Evolutionary conservation across 129 eudicot species (phyloP), one percentile per base, ranked within the genome.

Genomic region (Ambrosia artemisiifolia): DNA sequence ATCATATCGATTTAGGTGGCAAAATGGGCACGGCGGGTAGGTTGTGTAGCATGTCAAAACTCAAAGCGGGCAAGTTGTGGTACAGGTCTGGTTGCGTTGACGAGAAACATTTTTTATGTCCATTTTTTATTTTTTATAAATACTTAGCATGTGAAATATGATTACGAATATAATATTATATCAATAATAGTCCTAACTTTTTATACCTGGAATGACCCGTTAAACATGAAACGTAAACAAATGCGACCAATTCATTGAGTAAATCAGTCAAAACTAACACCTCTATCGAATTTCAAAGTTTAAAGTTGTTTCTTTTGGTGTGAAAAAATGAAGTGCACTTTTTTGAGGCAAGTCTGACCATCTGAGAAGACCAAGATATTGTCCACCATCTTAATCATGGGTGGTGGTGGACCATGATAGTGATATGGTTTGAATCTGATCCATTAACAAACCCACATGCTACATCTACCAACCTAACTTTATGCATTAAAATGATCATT

Each of bases 371-470:
- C 44, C 44, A 40, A 40, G 44, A 10, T 40, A 40, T 40, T 40
- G 44, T 40, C 44, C 9, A 40, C 11, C 44, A 40, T 40, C 44
- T 40, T 11, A 16, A 11, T 19, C 63, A 51, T 69, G 14, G 46
- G 42, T 51, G 74, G 40, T 19, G 28, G 30, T 40, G 57, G 44
- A 71, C 47, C 76, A 72, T 60, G 61, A 28, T 73, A 40, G 43
- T 71, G 32, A 19, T 57, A 10, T 54, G 40, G 24, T 36, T 12
- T 40, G 7, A 40, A 40, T 54, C 5, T 55, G 33, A 55, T 55
- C 62, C 62, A 19, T 3, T 30, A 30, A 12, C 35, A 38, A 54
- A 54, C 53, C 53, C 18, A 70, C 19, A 19, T 70, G 36, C 16
- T 38, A 14, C 38, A 53, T 32, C 43, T 33, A 36, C 20, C 9